Conservation (phyloP, 1,284 basidiomycete species). For the Trametes versicolor region DNA sequence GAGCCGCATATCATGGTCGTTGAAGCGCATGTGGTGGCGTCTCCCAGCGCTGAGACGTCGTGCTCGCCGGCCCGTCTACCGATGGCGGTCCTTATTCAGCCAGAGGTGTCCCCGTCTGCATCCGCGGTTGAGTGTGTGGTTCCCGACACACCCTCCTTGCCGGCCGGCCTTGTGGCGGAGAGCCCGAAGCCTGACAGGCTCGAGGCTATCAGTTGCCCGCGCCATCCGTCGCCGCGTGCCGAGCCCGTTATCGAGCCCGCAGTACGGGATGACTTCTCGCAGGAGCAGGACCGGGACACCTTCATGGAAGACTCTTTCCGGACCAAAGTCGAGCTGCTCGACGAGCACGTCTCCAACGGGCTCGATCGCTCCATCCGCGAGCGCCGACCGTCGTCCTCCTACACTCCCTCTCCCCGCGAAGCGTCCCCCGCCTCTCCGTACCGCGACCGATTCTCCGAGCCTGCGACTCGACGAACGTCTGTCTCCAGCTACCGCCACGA, state of each 20-base stretch:
- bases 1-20: background rate
- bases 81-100: background rate
- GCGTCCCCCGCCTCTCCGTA: background rate
- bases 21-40: background rate
- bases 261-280: background rate
- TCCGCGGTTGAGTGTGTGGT: background rate
- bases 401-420: slow-evolving; percentile 1
- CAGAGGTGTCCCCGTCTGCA: background rate
- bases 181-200: background rate
- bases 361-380: slow-evolving; percentile 5
- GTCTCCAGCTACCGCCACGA: slow-evolving; percentile 5
- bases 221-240: background rate
- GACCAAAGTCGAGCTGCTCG: slow-evolving; percentile 47
- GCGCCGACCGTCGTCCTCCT: slow-evolving; percentile 1
- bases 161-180: background rate
- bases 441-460: slow-evolving; percentile 30
- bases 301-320: slow-evolving; percentile 32
- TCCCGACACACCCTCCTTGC: background rate
- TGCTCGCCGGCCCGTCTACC: background rate
- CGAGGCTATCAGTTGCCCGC: background rate
- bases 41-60: background rate
- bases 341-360: slow-evolving; percentile 26
- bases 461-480: background rate
- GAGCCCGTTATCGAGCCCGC: background rate
- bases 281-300: background rate